Percentiles rank a stretch among this genome's conserved stretches.
Conservation (phyloP, 1,284 basidiomycete species). For the Fomitopsis palustris region DNA sequence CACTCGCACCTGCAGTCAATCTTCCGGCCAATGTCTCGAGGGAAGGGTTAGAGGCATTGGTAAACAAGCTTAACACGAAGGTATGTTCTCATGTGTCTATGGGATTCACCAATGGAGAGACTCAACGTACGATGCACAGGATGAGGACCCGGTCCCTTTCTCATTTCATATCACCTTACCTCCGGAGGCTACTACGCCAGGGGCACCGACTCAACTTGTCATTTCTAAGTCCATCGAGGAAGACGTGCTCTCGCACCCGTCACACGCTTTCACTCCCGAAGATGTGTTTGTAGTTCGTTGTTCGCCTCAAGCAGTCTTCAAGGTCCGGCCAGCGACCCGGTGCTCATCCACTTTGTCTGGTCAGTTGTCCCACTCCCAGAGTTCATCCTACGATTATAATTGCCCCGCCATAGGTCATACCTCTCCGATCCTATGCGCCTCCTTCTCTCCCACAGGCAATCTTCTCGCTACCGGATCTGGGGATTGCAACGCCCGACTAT, state of each 20-base stretch:
- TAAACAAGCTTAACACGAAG: constrained; percentile 79
- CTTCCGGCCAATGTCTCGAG: constrained; percentile 85
- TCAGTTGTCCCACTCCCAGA: constrained; percentile 28
- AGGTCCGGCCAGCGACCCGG: constrained; percentile 88
- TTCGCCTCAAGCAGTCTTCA: constrained; percentile 94
- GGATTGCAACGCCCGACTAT: constrained; percentile 89
- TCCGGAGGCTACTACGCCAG: constrained; percentile 45
- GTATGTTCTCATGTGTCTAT: constrained; percentile 34
- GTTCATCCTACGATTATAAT: not conserved
- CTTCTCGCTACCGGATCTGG: constrained; percentile 94
- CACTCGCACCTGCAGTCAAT: constrained; percentile 83
- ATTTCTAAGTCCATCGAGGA: constrained; percentile 76
- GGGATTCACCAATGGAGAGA: not conserved
- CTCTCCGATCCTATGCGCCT: constrained; percentile 92
- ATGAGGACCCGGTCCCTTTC: constrained; percentile 88
- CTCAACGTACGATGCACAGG: constrained; percentile 33
- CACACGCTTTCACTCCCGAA: constrained; percentile 76
- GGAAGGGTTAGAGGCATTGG: constrained; percentile 79
- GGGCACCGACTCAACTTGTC: constrained; percentile 73
- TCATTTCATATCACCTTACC: constrained; percentile 81
- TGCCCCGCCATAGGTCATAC: constrained; percentile 63
- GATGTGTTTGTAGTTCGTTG: constrained; percentile 86
- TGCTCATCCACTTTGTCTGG: constrained; percentile 92
- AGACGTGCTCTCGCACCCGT: constrained; percentile 74
- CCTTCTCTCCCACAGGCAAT: constrained; percentile 91